Evolutionary conservation across 352 stramenopile genomes (phyloP).

Genomic region (Pythium sukuiense): DNA sequence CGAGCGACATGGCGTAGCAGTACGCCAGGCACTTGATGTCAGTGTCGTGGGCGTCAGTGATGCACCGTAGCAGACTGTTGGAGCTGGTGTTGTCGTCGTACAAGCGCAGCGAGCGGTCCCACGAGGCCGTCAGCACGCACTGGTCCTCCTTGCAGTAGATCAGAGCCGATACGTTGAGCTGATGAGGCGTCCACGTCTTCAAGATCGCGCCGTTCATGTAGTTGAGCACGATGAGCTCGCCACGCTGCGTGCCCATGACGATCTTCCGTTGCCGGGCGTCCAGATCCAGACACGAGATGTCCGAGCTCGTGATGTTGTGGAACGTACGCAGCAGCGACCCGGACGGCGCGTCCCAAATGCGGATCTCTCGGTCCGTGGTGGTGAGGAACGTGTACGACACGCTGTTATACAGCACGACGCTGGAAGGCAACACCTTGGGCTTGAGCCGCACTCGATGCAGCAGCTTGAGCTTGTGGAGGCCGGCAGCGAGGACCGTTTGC

Average conservation of each 20-base stretch:
- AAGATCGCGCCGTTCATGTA: slow-evolving; percentile 76
- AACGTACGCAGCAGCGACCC: slow-evolving; percentile 62
- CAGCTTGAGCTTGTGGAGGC: slow-evolving; percentile 71
- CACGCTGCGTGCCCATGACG: slow-evolving; percentile 63
- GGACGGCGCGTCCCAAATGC: slow-evolving; percentile 65
- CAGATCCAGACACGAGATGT: slow-evolving; percentile 75
- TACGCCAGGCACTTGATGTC: slow-evolving; percentile 83
- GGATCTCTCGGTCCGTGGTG: slow-evolving; percentile 64
- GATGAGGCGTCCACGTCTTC: slow-evolving; percentile 61
- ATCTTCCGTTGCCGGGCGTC: slow-evolving; percentile 72
- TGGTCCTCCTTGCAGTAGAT: slow-evolving; percentile 79
- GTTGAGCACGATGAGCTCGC: slow-evolving; percentile 68
- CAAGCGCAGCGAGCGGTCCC: slow-evolving; percentile 69
- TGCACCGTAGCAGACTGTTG: slow-evolving; percentile 64
- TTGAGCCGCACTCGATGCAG: slow-evolving; percentile 67
- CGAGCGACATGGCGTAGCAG: slow-evolving; percentile 64
- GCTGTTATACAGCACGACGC: slow-evolving; percentile 65
- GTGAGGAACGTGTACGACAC: slow-evolving; percentile 67
- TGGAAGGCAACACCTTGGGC: slow-evolving; percentile 56
- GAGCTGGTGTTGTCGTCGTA: slow-evolving; percentile 64
- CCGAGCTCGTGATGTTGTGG: slow-evolving; percentile 43
- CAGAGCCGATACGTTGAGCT: slow-evolving; percentile 58
- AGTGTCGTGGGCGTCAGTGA: slow-evolving; percentile 67
- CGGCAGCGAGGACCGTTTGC: slow-evolving; percentile 54
- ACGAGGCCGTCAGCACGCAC: slow-evolving; percentile 71